These are phyloP conservation scores for Aureoboletus auriporus DNA, from an alignment of 768 basidiomycete genomes.

Conservation along the genomic window DNA sequence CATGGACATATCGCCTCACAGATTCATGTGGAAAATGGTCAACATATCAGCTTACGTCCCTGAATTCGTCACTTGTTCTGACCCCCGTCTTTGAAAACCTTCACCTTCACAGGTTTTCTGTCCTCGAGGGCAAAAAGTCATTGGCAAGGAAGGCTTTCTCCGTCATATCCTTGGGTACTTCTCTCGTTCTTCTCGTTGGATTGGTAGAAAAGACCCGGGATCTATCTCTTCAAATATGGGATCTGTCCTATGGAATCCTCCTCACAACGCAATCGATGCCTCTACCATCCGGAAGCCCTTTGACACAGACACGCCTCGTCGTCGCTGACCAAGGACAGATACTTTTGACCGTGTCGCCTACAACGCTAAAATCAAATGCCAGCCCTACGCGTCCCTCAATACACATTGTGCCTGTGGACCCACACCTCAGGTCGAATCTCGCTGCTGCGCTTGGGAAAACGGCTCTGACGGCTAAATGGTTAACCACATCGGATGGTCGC, in stretches of 20 bases:
- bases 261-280: slow-evolving; percentile 51
- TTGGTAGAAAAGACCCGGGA: slow-evolving; percentile 33
- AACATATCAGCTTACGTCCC: slow-evolving; percentile 30
- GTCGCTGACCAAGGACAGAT: slow-evolving; percentile 44
- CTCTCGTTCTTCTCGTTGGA: slow-evolving; percentile 54
- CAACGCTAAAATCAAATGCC: slow-evolving; percentile 11
- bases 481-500: slow-evolving; percentile 18
- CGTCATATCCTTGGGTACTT: slow-evolving; percentile 50
- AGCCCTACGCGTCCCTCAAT: slow-evolving; percentile 44
- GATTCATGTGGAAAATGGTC: slow-evolving; percentile 44
- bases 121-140: slow-evolving; percentile 7
- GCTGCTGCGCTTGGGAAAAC: slow-evolving; percentile 59
- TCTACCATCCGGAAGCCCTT: slow-evolving; percentile 41
- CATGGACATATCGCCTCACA: slow-evolving; percentile 19
- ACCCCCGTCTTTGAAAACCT: slow-evolving; percentile 22
- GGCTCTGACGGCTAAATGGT: slow-evolving; percentile 43
- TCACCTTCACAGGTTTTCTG: slow-evolving; percentile 17
- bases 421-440: slow-evolving; percentile 56
- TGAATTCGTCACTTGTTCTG: slow-evolving; percentile 22
- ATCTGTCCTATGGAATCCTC: slow-evolving; percentile 62
- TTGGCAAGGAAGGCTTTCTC: slow-evolving; percentile 26
- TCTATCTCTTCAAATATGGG: slow-evolving; percentile 61
- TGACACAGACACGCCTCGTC: slow-evolving; percentile 26
- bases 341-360: slow-evolving; percentile 47
- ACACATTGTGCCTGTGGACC: slow-evolving; percentile 53